These are phyloP conservation scores for Phytophthora idaei DNA, from an alignment of 352 stramenopile species.

Conservation along the genomic window DNA sequence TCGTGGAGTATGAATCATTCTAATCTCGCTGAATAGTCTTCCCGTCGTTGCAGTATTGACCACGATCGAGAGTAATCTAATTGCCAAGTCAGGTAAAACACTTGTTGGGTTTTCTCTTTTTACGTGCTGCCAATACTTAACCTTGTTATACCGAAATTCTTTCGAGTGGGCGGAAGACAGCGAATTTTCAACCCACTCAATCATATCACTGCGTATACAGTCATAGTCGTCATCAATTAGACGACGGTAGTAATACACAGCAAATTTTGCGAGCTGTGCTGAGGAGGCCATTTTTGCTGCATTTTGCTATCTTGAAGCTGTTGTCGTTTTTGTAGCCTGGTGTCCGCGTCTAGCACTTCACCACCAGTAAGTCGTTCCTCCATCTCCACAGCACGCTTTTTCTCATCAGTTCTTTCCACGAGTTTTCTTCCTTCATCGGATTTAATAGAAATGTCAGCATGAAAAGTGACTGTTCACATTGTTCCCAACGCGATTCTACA, in stretches of 20 bases:
- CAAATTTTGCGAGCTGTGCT: not conserved
- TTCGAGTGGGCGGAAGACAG: not conserved
- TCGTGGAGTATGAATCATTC: not conserved
- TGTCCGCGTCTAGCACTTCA: not conserved
- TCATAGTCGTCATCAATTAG: not conserved
- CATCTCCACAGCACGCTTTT: not conserved
- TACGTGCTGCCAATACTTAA: not conserved
- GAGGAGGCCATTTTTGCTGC: not conserved
- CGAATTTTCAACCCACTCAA: not conserved
- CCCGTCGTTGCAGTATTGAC: not conserved
- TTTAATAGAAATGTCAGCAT: too few species aligned
- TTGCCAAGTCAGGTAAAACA: not conserved
- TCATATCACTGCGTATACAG: not conserved
- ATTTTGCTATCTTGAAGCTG: not conserved
- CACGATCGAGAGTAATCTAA: not conserved
- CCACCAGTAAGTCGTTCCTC: not conserved
- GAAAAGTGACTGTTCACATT: not conserved
- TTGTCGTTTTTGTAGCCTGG: not conserved
- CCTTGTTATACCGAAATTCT: not conserved
- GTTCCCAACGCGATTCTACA: not conserved
- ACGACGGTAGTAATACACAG: not conserved
- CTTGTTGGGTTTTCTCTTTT: not conserved
- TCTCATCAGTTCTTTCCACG: not conserved
- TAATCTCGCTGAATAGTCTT: not conserved
- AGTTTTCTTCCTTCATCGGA: not conserved